Base-by-base conservation (phyloP, 768 basidiomycete genomes). In the Mycena amicta region DNA sequence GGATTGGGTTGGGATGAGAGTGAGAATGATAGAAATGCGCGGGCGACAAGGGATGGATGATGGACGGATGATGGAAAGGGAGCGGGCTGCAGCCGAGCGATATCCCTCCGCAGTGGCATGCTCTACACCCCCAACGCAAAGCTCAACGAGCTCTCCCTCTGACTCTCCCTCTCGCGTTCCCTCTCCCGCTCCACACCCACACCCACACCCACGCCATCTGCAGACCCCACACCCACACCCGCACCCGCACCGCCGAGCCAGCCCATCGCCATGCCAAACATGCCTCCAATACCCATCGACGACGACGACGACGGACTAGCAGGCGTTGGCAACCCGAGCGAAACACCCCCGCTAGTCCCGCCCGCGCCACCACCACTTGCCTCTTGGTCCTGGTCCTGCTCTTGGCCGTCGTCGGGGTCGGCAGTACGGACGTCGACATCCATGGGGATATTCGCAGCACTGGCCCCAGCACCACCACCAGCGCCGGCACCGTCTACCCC, bases 101-200 rank as follows among this genome's bases (percentile, higher is more conserved):
- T n/a, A n/a, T n/a, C n/a, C n/a, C n/a, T n/a, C n/a, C n/a, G n/a
- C n/a, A n/a, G n/a, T n/a, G n/a, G n/a, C n/a, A n/a, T n/a, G n/a
- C n/a, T n/a, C n/a, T n/a, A n/a, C n/a, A 60, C 62, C 12, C 62
- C 62, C n/a, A 63, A 33, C 37, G 62, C 62, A 52, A 57, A 63
- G 43, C 62, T 63, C 28, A 63, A 25, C 33, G 62, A 63, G 58
- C 55, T 63, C 47, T 49, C 47, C 25, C n/a, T n/a, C n/a, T n/a
- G n/a, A n/a, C 25, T 13, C 41, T 63, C 58, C 26, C 55, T 56
- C 18, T 63, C 61, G 12, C 61, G 46, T 22, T 63, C 62, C 25
- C 57, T 27, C 22, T 59, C 58, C 8, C n/a, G 62, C 62, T 55
- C 54, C 56, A 23, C 62, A 53, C 23, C 56, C 56, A 55, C 56